Base-by-base conservation (phyloP, 31 red algal species). In the Bonnemaisonia californica region DNA sequence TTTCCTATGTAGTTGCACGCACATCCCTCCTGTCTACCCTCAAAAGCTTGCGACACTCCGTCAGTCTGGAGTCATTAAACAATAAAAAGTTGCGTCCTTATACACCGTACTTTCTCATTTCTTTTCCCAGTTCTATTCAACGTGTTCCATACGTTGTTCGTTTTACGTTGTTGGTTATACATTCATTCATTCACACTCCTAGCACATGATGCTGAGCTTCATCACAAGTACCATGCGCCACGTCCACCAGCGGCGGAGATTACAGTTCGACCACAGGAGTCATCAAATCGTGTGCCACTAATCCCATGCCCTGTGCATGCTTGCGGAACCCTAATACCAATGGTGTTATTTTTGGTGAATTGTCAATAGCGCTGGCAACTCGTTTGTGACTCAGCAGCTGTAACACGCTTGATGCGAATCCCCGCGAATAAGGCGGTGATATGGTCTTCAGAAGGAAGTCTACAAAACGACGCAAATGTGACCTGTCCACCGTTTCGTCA, bases 381-480 rank as follows among this genome's bases (percentile, higher is more conserved):
- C 80, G 65, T 11, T 71, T 37, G 38, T 83, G 57, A 30, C 40
- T 19, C n/a, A 83, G 45, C 22, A 83, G 55, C 3, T 69, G 54
- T 3, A 36, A 39, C 8, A 83, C 65, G 18, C 60, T 71, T 29
- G 35, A 39, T 26, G 55, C 65, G 31, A 83, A 60, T 31, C 41
- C 68, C 51, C 35, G 35, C 18, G 54, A 62, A 41, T 56, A 83
- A 4, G 80, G 80, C 13, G 68, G 51, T 18, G 80, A 83, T 59
- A 83, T 83, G 33, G 68, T 83, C 21, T 73, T 33, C 16, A 83
- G 33, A 54, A 83, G 23, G 3, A 62, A 38, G 19, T 45, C 31
- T 4, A 83, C 57, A 62, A 83, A 83, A 31, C 61, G 80, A 41
- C 80, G 65, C 57, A 83, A 39, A 41, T 83, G 80, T 2, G 66